Evolutionary conservation across 2,329 filamentous ascomycete genomes (phyloP), one percentile per base, ranked within the genome.

Genomic region (Pyricularia sp.): DNA sequence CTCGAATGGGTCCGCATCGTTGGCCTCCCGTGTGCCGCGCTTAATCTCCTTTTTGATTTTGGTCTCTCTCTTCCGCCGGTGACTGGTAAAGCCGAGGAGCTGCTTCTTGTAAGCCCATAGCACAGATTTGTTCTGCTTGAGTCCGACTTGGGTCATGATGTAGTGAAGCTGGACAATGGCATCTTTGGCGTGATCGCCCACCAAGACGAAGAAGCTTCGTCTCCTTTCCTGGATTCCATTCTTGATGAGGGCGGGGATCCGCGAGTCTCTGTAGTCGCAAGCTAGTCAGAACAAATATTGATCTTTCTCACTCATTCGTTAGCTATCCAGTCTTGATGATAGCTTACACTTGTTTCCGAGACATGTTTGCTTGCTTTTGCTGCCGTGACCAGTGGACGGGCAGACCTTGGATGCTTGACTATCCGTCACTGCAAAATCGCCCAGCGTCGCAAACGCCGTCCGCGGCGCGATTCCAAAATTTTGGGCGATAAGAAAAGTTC

Each of bases 11-110:
- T 99, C 94, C 74, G 96, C 91, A 65, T 87, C 84, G 76, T 99
- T 96, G 68, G 90, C 86, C 76, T 99, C 94, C 73, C 96, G 86
- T 69, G 93, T 91, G 60, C 94, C 94, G 71, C 92, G 86, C 80
- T 96, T 97, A 76, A 99, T 91, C 73, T 99, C 94, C 77, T 93
- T 96, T 80, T 96, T 96, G 76, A 99, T 97, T 81, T 97, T 99
- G 73, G 88, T 87, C 77, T 99, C 94, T 71, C 94, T 89, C 87
- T 99, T 99, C 82, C 96, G 96, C 65, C 94, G 90, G 78, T 99
- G 93, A 79, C 91, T 87, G 63, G 91, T 96, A 75, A 97, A 97
- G 62, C 92, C 93, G 35, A 99, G 81, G 12, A 99, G 83, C 77
- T 99, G 94, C 76, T 96, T 96, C 82, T 97, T 97, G 81, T 99